Percentiles rank a stretch among this genome's conserved stretches.
These are phyloP conservation scores for Candida tunisiensis DNA, from an alignment of 1,139 yeast genomes.

Conservation along the genomic window DNA sequence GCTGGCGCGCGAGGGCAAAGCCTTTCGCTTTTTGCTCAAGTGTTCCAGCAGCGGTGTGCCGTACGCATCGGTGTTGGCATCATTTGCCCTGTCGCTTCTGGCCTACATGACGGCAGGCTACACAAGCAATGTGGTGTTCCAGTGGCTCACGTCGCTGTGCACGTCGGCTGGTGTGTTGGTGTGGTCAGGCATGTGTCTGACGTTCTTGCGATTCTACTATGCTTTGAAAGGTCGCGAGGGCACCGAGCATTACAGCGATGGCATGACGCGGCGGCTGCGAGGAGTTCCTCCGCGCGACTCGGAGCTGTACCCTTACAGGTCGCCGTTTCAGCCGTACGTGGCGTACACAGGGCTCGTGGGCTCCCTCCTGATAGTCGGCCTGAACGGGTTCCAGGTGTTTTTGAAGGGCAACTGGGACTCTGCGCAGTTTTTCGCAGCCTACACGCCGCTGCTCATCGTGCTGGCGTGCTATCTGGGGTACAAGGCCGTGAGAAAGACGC, in stretches of 20 bases:
- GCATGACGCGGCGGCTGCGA: no score
- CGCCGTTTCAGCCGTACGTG: slow-evolving; percentile 62
- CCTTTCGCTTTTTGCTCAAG: slow-evolving; percentile 44
- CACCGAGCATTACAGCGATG: no score
- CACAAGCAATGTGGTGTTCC: slow-evolving; percentile 48
- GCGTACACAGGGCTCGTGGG: slow-evolving; percentile 53
- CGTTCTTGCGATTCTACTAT: slow-evolving; percentile 55
- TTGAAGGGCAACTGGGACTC: slow-evolving; percentile 45
- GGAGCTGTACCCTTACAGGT: slow-evolving; percentile 46
- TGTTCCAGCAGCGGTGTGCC: slow-evolving; percentile 62
- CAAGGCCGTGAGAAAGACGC: slow-evolving; percentile 35
- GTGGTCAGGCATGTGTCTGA: slow-evolving; percentile 70
- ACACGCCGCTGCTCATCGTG: slow-evolving; percentile 46
- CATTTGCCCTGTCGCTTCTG: slow-evolving; percentile 43
- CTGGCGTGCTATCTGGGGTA: slow-evolving; percentile 37
- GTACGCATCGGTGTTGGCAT: slow-evolving; percentile 44
- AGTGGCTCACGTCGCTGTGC: slow-evolving; percentile 43
- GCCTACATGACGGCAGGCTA: slow-evolving; percentile 43
- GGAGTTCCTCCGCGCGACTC: no score
- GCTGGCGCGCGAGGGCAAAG: slow-evolving; percentile 51
- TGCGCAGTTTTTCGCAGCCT: slow-evolving; percentile 47
- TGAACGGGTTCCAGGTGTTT: slow-evolving; percentile 55
- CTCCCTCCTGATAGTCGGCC: slow-evolving; percentile 34
- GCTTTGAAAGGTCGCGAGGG: no score
- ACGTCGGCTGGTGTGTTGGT: slow-evolving; percentile 58